phyloP scores from a whole-genome alignment of 1,139 yeast species.

The Saccharomyces hybrid region DNA sequence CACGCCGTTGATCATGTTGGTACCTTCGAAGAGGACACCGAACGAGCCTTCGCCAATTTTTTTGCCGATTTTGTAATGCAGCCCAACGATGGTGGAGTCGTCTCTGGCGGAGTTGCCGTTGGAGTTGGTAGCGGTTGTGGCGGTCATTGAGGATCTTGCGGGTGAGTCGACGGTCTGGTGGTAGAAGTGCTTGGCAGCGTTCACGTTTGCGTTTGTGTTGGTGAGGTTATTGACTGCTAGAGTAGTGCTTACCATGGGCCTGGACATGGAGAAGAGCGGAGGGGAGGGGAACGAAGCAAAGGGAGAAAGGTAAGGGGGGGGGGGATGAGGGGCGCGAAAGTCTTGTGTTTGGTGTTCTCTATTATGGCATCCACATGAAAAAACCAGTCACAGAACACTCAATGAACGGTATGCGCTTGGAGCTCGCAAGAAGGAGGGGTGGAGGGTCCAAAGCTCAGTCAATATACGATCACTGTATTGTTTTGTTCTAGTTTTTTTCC shows the following conservation, averaged over 20 bases:
- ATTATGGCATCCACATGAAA: not conserved
- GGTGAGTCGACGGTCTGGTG: not conserved
- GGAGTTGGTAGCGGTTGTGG: not conserved
- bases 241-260: not conserved
- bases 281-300: too few species aligned
- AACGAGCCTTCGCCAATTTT: slow-evolving; percentile 83
- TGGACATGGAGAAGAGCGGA: not conserved
- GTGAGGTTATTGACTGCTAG: not conserved
- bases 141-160: slow-evolving; percentile 1
- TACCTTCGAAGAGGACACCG: slow-evolving; percentile 77
- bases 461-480: not conserved
- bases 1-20: slow-evolving; percentile 63
- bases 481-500: not conserved
- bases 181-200: not conserved
- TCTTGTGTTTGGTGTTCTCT: not conserved
- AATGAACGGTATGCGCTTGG: not conserved
- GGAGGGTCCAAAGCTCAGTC: too few species aligned
- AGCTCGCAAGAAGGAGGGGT: not conserved
- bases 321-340: not conserved
- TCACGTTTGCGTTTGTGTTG: not conserved
- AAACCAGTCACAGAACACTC: slow-evolving; percentile 1
- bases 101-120: slow-evolving; percentile 15
- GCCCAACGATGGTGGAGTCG: slow-evolving; percentile 52
- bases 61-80: slow-evolving; percentile 74
- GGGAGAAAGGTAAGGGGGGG: too few species aligned